These are phyloP conservation scores for Schizopora paradoxa DNA, from an alignment of 1,284 basidiomycete species.

Conservation along the genomic window DNA sequence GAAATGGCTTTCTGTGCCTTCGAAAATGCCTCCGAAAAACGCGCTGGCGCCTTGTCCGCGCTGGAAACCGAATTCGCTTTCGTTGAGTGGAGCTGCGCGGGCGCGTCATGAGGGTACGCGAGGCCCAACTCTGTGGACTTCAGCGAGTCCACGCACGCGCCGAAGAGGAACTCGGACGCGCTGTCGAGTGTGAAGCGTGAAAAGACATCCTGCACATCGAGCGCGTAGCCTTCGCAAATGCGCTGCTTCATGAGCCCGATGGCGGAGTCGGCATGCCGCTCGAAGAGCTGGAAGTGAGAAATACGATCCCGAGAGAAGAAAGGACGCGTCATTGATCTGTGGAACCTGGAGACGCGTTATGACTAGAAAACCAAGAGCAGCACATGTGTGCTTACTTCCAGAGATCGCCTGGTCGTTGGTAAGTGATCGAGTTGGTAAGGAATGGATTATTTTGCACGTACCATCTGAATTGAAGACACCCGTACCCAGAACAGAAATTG, in stretches of 20 bases:
- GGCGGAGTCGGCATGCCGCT: slow-evolving; percentile 34
- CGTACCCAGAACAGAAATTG: slow-evolving; percentile 34
- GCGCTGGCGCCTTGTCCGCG: slow-evolving; percentile 7
- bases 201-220: slow-evolving; percentile 38
- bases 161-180: slow-evolving; percentile 39
- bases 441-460: background rate
- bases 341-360: slow-evolving; percentile 33
- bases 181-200: slow-evolving; percentile 42
- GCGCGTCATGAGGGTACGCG: slow-evolving; percentile 11
- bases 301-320: slow-evolving; percentile 42
- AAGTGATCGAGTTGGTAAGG: background rate
- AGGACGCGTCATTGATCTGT: slow-evolving; percentile 42
- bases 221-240: slow-evolving; percentile 28
- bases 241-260: slow-evolving; percentile 33
- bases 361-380: background rate
- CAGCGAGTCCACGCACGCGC: slow-evolving; percentile 24
- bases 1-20: slow-evolving; percentile 26
- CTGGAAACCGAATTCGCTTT: slow-evolving; percentile 1
- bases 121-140: too few species aligned
- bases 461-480: slow-evolving; percentile 47
- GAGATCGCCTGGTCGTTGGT: background rate
- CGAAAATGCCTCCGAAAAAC: slow-evolving; percentile 29
- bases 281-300: slow-evolving; percentile 43
- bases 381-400: background rate
- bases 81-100: slow-evolving; percentile 16